Base-by-base conservation (phyloP, 331 rosid species). In the Acacia pycnantha region DNA sequence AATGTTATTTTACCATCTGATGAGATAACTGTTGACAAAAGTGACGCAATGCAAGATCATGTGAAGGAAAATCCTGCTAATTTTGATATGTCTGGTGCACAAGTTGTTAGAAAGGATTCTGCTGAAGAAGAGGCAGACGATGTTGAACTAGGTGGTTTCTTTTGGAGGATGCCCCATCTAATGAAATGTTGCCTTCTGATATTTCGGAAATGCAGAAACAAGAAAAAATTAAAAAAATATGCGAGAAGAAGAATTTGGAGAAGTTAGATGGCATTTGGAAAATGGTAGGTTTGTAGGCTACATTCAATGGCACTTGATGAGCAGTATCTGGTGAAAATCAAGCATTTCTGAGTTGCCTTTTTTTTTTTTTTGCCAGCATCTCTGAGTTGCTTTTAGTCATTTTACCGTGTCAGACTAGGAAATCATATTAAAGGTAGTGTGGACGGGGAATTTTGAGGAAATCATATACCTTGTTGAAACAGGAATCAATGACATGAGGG, bases 251-350 rank as follows among this genome's bases (percentile, higher is more conserved):
- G 86, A 93, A 88, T 87, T 81, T 93, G 90, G 98, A 93, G 77
- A 93, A 93, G 71, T 86, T 95, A 59, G 92, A 88, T 82, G 98
- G 98, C 86, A 87, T 95, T 65, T 95, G 99, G 99, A 93, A 91
- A 85, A 90, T 92, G 98, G 98, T 91, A 86, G 77, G 72, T 84
- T 81, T 77, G 81, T 77, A n/a, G 64, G 73, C 56, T 74, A 53
- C 73, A 33, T 73, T 58, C 64, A 58, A 29, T 37, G 18, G 53
- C 33, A 50, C 29, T 79, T 29, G 77, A 64, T 69, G 71, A 74
- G 37, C 65, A 82, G 41, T 46, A 22, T 54, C n/a, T 43, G 64
- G 33, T 77, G 44, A 73, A 54, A 46, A 40, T 77, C 33, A 22
- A 14, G 54, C 53, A 29, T 46, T 82, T 85, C 70, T 66, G 66